Percentiles rank a stretch among this genome's conserved stretches.
Conservation (phyloP, 805 yeast genomes). For the Starmerella powellii region DNA sequence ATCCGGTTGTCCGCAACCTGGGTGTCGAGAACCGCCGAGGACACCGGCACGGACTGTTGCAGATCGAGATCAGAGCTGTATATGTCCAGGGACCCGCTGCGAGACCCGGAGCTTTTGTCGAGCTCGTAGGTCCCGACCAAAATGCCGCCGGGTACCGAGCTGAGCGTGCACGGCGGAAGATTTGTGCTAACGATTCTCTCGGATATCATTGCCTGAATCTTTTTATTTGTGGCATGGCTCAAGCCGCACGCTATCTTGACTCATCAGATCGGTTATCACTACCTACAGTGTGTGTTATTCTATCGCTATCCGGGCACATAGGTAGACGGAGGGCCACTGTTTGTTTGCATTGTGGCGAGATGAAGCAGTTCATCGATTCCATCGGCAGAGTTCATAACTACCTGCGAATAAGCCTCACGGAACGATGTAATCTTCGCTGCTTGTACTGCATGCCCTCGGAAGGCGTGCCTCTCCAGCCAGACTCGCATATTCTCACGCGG, state of each 20-base stretch:
- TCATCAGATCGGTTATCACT: too few relatives aligned
- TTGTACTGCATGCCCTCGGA: slow-evolving; percentile 48
- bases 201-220: slow-evolving; percentile 1
- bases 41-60: slow-evolving; percentile 19
- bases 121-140: slow-evolving; percentile 74
- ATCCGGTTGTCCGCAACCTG: slow-evolving; percentile 38
- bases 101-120: slow-evolving; percentile 41
- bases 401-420: slow-evolving; percentile 41
- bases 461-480: slow-evolving; percentile 40
- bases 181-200: slow-evolving; percentile 32
- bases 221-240: neutral
- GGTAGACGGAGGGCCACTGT: too few relatives aligned
- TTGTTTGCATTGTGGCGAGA: too few relatives aligned
- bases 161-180: slow-evolving; percentile 68
- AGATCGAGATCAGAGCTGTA: slow-evolving; percentile 24
- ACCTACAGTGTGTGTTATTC: too few relatives aligned
- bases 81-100: slow-evolving; percentile 54
- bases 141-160: slow-evolving; percentile 22
- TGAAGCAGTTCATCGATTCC: slow-evolving; percentile 27
- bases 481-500: slow-evolving; percentile 32
- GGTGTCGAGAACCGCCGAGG: slow-evolving; percentile 57
- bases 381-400: slow-evolving; percentile 39
- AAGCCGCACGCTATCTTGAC: too few relatives aligned
- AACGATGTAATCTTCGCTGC: slow-evolving; percentile 37
- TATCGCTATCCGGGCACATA: too few relatives aligned